Evolutionary conservation across 345 rosid genomes (phyloP).

Genomic region (Corchorus capsularis): DNA sequence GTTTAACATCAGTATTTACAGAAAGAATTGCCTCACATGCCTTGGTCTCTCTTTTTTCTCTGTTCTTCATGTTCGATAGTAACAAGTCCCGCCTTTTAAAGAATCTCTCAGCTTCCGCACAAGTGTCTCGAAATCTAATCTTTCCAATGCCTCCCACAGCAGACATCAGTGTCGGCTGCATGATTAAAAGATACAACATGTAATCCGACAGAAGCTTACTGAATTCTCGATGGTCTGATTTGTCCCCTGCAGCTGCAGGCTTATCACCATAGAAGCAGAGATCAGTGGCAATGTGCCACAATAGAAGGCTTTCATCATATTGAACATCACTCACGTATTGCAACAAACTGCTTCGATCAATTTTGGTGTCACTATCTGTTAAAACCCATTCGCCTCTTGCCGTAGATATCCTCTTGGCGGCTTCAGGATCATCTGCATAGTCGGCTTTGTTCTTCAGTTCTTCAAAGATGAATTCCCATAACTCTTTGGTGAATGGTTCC

Average conservation of each 20-base stretch:
- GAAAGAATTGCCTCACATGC: conserved; percentile 30
- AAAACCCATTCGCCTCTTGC: conserved; percentile 66
- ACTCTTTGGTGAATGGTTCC: conserved; percentile 44
- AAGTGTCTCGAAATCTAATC: conserved; percentile 53
- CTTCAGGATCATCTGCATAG: conserved; percentile 40
- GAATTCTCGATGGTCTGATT: conserved; percentile 20
- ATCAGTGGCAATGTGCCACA: conserved; percentile 70
- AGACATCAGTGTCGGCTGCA: conserved; percentile 53
- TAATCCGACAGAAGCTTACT: conserved; percentile 60
- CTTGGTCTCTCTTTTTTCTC: neutral
- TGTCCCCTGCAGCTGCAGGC: too few species aligned
- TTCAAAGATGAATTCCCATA: conserved; percentile 52
- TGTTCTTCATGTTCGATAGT: neutral
- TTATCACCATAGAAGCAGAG: conserved; percentile 36
- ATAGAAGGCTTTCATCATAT: conserved; percentile 46
- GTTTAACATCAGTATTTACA: conserved; percentile 36
- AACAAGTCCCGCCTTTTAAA: conserved; percentile 27
- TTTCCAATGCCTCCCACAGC: conserved; percentile 54
- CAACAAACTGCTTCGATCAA: conserved; percentile 25
- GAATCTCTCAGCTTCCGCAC: conserved; percentile 44
- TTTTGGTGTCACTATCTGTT: conserved; percentile 13
- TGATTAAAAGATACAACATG: conserved; percentile 55
- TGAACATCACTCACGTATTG: conserved; percentile 37
- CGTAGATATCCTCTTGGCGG: conserved; percentile 45
- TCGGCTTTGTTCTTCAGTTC: conserved; percentile 45